phyloP scores from a whole-genome alignment of 257 asterid genomes.

The Capsicum pubescens region DNA sequence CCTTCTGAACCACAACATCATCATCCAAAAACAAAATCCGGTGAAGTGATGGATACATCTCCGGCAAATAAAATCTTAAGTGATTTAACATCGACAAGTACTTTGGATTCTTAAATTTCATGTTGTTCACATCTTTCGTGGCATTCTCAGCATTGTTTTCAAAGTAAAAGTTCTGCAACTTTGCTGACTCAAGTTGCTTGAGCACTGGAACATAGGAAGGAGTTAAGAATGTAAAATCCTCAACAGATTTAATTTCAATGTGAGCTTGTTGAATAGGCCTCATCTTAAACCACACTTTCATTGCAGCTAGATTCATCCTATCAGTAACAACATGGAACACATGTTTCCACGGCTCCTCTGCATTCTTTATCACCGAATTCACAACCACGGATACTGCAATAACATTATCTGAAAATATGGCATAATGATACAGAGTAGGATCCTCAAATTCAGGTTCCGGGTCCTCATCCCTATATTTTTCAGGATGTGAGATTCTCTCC shows the following conservation, averaged over 20 bases:
- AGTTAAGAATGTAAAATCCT: constrained; percentile 67
- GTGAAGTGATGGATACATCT: constrained; percentile 80
- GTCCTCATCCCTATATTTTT: constrained; percentile 76
- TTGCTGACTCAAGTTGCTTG: constrained; percentile 62
- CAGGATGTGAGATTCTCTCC: constrained; percentile 95
- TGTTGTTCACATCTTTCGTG: constrained; percentile 68
- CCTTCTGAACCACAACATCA: constrained; percentile 96
- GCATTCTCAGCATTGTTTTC: constrained; percentile 81
- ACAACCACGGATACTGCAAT: constrained; percentile 93
- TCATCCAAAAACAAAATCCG: constrained; percentile 86
- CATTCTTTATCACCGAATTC: constrained; percentile 78
- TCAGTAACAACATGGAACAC: constrained; percentile 90
- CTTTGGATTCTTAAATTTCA: constrained; percentile 81
- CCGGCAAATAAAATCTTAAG: constrained; percentile 92
- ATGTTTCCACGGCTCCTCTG: constrained; percentile 93
- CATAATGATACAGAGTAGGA: constrained; percentile 88
- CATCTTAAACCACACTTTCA: constrained; percentile 98
- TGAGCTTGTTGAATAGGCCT: constrained; percentile 88
- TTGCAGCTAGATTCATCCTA: constrained; percentile 88
- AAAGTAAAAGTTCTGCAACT: constrained; percentile 69
- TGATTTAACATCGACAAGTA: constrained; percentile 81
- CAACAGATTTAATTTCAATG: constrained; percentile 78
- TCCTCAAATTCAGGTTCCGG: constrained; percentile 83
- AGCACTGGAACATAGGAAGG: constrained; percentile 85
- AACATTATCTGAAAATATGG: constrained; percentile 88